Evolutionary conservation across 805 yeast species (phyloP).

Genomic region (Wickerhamiella allomyrinae): DNA sequence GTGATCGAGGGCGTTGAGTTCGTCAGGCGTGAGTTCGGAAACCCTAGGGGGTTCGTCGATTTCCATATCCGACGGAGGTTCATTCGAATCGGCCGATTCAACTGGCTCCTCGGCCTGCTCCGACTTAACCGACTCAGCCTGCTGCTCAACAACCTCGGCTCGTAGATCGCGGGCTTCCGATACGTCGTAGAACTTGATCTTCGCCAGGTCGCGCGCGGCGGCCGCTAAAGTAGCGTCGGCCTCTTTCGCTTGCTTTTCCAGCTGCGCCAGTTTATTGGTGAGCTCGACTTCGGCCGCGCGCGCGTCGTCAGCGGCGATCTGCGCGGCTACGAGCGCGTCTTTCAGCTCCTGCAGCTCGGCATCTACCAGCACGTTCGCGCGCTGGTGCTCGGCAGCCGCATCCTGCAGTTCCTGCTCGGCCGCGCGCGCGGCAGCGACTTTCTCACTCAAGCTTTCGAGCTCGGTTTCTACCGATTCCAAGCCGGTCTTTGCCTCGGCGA

Average conservation of each 20-base stretch:
- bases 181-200: slow-evolving; percentile 7
- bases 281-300: slow-evolving; percentile 15
- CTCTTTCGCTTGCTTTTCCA: neutral
- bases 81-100: neutral
- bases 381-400: slow-evolving; percentile 25
- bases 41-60: neutral
- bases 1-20: slow-evolving; percentile 10
- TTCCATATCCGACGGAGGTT: neutral
- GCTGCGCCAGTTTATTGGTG: slow-evolving; percentile 3
- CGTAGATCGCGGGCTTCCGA: slow-evolving; percentile 4
- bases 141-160: neutral
- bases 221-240: neutral
- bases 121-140: neutral
- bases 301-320: slow-evolving; percentile 27
- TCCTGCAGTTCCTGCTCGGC: slow-evolving; percentile 6
- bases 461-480: slow-evolving; percentile 24
- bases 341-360: slow-evolving; percentile 6
- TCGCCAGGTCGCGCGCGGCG: neutral
- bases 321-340: slow-evolving; percentile 19
- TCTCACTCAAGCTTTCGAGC: neutral
- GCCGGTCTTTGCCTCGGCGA: slow-evolving; percentile 36
- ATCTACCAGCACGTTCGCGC: neutral
- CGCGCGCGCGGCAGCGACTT: no score
- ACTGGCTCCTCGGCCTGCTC: neutral
- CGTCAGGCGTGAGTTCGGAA: neutral